phyloP scores from a whole-genome alignment of 257 asterid genomes.

The Hygrophila difformis region DNA sequence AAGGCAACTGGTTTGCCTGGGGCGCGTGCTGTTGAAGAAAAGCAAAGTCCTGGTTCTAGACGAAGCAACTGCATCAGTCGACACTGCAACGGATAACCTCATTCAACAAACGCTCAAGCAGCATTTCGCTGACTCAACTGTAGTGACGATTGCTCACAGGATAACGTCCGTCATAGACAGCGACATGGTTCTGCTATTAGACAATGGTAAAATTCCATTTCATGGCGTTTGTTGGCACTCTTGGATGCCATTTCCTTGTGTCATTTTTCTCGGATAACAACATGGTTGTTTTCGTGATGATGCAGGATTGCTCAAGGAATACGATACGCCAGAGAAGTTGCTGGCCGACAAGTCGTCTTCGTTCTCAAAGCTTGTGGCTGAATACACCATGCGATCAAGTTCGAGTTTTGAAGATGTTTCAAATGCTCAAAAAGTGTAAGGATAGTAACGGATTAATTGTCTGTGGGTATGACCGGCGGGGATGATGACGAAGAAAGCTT shows the following conservation, averaged over 20 bases:
- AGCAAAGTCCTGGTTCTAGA: conserved; percentile 83
- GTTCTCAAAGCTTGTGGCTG: conserved; percentile 80
- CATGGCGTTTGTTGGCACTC: too few species aligned
- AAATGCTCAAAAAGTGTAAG: too few species aligned
- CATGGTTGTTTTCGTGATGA: neutral
- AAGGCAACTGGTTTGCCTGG: conserved; percentile 85
- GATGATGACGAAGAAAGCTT: too few species aligned
- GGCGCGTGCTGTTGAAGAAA: conserved; percentile 85
- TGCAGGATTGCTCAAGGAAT: conserved; percentile 68
- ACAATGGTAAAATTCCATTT: conserved; percentile 48
- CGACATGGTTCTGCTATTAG: conserved; percentile 60
- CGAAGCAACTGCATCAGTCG: conserved; percentile 97
- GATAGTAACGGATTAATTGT: too few species aligned
- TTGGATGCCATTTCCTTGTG: neutral
- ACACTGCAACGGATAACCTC: conserved; percentile 83
- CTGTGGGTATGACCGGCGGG: too few species aligned
- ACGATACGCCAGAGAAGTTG: conserved; percentile 61
- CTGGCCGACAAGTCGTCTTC: conserved; percentile 54
- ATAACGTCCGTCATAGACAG: conserved; percentile 82
- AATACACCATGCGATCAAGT: conserved; percentile 75
- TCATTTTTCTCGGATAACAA: neutral
- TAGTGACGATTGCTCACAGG: conserved; percentile 82
- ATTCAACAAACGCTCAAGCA: conserved; percentile 68
- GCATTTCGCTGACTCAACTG: conserved; percentile 59
- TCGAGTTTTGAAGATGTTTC: neutral